Conservation (phyloP, 345 rosid species). For the Salix dunnii region DNA sequence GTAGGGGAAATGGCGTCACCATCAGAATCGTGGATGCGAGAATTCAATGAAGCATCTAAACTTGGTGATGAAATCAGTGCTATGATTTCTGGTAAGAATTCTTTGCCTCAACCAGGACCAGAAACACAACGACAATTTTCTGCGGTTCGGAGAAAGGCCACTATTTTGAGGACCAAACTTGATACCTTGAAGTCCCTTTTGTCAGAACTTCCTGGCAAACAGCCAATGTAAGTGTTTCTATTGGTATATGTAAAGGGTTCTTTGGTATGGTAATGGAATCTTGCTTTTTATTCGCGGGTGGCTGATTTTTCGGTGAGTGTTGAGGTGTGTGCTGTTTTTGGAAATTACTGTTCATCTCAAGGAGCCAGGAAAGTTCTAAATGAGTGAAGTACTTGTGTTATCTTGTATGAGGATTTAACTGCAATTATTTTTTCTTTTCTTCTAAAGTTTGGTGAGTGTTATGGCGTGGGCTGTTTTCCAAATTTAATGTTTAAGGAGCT, state of each 20-base stretch:
- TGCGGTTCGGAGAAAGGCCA: constrained; percentile 77
- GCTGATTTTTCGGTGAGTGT: neutral
- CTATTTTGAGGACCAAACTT: constrained; percentile 77
- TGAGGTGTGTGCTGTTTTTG: neutral
- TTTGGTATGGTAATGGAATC: neutral
- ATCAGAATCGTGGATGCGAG: constrained; percentile 78
- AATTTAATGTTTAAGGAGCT: neutral
- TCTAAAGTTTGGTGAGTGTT: neutral
- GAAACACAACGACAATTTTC: constrained; percentile 88
- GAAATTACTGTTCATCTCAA: neutral
- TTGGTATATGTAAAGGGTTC: neutral
- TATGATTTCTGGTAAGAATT: constrained; percentile 70
- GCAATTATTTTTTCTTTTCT: neutral
- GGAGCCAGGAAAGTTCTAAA: neutral
- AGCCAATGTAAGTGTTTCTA: constrained; percentile 45
- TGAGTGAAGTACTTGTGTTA: neutral
- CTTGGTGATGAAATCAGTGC: constrained; percentile 73
- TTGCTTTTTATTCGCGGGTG: neutral
- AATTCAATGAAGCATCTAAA: constrained; percentile 71
- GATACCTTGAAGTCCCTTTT: constrained; percentile 76
- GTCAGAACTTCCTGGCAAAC: constrained; percentile 63
- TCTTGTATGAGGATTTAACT: neutral
- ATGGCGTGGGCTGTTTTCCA: neutral
- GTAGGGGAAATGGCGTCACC: constrained; percentile 60
- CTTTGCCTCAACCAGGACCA: constrained; percentile 60